Evolutionary conservation across 768 basidiomycete genomes (phyloP), one percentile per base, ranked within the genome.

Genomic region (Russula emetica): DNA sequence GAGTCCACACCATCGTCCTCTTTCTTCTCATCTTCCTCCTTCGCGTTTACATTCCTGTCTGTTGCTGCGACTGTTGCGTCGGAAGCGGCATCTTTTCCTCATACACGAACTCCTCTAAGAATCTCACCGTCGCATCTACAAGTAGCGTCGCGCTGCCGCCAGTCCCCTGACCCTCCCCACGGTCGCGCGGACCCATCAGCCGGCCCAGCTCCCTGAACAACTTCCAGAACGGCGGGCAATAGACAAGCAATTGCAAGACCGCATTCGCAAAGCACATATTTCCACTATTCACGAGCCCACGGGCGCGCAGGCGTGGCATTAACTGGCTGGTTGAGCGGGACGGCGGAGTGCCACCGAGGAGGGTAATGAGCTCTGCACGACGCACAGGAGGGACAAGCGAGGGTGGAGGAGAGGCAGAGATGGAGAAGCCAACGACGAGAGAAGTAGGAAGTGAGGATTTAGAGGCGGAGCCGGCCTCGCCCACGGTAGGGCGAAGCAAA

Each of bases 201-300:
- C 79, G 80, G 32, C 83, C 88, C 2, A 98, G 77, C 66, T 90
- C 86, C 24, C 75, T 77, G 71, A 99, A 89, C 40, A 98, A 74
- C 52, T 79, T 79, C 70, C 86, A 85, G 74, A 98, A 98, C 1
- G 90, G 92, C n/a, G 83, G 81, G 69, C 89, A 93, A 74, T 94
- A 96, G 0, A 95, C 83, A 32, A 99, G 80, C 1, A 90, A 84
- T 76, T 98, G 96, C 34, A 99, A 78, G 26, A 98, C 90, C 0
- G 94, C 86, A 70, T 98, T 99, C 32, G 94, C 94, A 72, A 98
- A 99, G 73, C 96, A 99, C 86, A 98, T 87, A 75, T 99, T 99
- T 0, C 96, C 95, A 2, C 85, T 88, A 74, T 99, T 99, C 69
- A 98, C 80, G 55, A 99, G 76, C 5, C 96, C 96, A 16, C 95